Base-by-base conservation (phyloP, 2,329 filamentous ascomycete species). In the Cadophora sp. region DNA sequence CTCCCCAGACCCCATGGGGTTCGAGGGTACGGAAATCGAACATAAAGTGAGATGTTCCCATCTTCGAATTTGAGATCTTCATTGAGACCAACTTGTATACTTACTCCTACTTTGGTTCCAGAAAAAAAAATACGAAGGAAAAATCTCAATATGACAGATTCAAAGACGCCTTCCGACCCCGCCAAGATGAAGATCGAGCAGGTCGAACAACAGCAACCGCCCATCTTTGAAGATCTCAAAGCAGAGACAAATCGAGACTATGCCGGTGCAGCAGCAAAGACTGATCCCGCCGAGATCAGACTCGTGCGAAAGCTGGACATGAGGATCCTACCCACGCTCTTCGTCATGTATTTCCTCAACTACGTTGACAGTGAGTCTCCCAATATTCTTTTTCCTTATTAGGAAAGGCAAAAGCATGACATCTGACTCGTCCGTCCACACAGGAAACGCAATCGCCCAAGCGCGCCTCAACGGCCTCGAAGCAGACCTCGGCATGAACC, bases 391-490 rank as follows among this genome's bases (percentile, higher is more conserved):
- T 5, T 34, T 34, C 31, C 31, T 34, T 4, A 5, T 9, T 5
- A 34, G 31, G 31, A 34, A 34, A 34, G 31, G 5, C 9, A n/a
- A 4, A 3, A n/a, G 19, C 3, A 46, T 3, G 19, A n/a, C 1
- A n/a, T n/a, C 37, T 46, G 58, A 53, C 48, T 26, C 12, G 8
- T 27, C 40, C 29, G 26, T 26, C 29, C 58, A 16, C n/a, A n/a
- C n/a, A 84, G 78, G 83, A 19, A 86, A 85, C 66, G 85, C 87
- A 55, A 87, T 88, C 72, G 86, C 86, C 2, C 84, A 86, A 26
- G 87, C 87, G 3, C 80, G 83, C 24, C 74, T 89, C 37, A 83
- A 86, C 66, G 84, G 84, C 0, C 76, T 89, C 3, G 83, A 86
- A 61, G 79, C 82, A 11, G 84, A 88, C 58, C 76, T 89, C 1